These are phyloP conservation scores for Mallotus repandus DNA, from an alignment of 441 rosid genomes.

Conservation along the genomic window DNA sequence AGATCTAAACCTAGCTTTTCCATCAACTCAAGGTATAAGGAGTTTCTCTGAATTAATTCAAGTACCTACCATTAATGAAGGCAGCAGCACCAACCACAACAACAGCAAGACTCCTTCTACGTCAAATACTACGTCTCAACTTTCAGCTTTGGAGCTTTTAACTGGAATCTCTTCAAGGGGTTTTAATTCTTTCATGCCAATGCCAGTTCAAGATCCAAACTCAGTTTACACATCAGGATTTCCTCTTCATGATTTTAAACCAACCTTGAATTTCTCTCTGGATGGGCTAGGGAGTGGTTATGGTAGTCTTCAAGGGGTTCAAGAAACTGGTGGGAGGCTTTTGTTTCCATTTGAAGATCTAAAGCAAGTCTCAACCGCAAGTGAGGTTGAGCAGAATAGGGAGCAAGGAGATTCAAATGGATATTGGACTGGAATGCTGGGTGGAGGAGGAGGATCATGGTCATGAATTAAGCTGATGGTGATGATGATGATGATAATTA, in stretches of 20 bases:
- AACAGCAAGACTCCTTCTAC: constrained; percentile 34
- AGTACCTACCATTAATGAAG: constrained; percentile 35
- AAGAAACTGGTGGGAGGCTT: constrained; percentile 51
- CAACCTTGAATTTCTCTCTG: constrained; percentile 61
- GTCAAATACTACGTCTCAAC: constrained; percentile 31
- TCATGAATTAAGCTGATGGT: constrained; percentile 26
- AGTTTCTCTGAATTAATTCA: constrained; percentile 59
- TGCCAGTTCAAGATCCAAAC: constrained; percentile 55
- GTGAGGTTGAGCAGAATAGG: constrained; percentile 37
- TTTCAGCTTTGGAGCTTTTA: constrained; percentile 59
- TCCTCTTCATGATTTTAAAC: constrained; percentile 72
- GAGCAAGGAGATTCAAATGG: constrained; percentile 63
- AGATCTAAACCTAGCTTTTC: constrained; percentile 77
- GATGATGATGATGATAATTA: constrained; percentile 22
- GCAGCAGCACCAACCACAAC: constrained; percentile 23
- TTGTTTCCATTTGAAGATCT: constrained; percentile 84
- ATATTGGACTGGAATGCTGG: constrained; percentile 86
- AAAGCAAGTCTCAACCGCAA: constrained; percentile 57
- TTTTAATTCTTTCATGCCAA: constrained; percentile 49
- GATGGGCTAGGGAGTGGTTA: constrained; percentile 64
- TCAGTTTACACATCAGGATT: constrained; percentile 40
- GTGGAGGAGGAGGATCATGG: constrained; percentile 64
- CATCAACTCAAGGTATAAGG: constrained; percentile 46
- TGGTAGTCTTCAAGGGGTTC: constrained; percentile 48
- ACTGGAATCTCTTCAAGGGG: constrained; percentile 59